phyloP scores from a whole-genome alignment of 2,329 filamentous ascomycete species.

The Endothia cerciana region DNA sequence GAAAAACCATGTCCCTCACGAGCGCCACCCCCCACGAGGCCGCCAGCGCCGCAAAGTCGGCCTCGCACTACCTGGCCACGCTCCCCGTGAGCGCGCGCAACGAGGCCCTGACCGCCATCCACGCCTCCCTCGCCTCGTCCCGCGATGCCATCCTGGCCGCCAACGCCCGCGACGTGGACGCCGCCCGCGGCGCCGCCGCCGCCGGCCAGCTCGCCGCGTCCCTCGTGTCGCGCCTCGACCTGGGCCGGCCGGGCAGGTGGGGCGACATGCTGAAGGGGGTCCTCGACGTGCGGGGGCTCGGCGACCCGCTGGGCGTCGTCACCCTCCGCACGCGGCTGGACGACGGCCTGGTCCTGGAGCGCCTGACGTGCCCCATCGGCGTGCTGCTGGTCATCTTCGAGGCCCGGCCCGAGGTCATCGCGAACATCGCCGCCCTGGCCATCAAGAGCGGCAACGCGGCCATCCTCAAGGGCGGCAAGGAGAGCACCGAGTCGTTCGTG shows the following conservation, averaged over 20 bases:
- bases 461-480: constrained; percentile 95
- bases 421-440: constrained; percentile 93
- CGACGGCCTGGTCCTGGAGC: constrained; percentile 81
- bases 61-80: constrained; percentile 82
- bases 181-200: constrained; percentile 73
- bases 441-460: constrained; percentile 98
- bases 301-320: constrained; percentile 90
- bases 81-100: constrained; percentile 79
- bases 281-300: constrained; percentile 79
- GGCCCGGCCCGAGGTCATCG: constrained; percentile 95
- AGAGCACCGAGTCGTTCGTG: constrained; percentile 93
- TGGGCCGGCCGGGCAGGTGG: constrained; percentile 87
- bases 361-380: constrained; percentile 91
- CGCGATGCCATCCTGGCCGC: constrained; percentile 81
- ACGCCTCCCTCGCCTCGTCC: constrained; percentile 71
- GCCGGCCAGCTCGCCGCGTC: constrained; percentile 79
- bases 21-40: constrained; percentile 79
- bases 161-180: constrained; percentile 80
- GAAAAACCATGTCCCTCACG: constrained; percentile 77
- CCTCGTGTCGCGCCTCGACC: constrained; percentile 84
- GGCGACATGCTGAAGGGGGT: constrained; percentile 98
- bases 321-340: constrained; percentile 85
- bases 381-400: constrained; percentile 99
- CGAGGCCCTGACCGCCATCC: constrained; percentile 80
- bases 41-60: constrained; percentile 76